Base-by-base conservation (phyloP, 495 filamentous ascomycete species). In the Xylaria castorea region DNA sequence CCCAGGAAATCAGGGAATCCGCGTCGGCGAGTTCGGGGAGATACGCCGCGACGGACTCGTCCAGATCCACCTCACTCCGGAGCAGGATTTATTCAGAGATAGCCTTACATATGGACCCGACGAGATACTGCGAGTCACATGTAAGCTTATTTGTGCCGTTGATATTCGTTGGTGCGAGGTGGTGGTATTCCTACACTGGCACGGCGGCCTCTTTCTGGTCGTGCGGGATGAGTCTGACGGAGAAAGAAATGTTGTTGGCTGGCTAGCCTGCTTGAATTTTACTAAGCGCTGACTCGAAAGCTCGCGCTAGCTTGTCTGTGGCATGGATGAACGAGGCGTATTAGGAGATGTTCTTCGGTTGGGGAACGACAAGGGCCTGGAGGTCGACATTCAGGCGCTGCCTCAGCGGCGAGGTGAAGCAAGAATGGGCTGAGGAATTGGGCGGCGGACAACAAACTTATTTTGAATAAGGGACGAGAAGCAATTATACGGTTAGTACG, bases 11-110 rank as follows among this genome's bases (percentile, higher is more conserved):
- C 36, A 68, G 53, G 11, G 75, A 79, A 16, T 77, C 73, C 22
- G 63, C 32, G 40, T 75, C 36, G 1, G 61, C 63, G 8, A 88
- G 73, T 57, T 87, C 82, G 0, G 87, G 87, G 4, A 89, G 63
- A 63, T 84, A 87, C 40, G 85, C 81, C 46, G 75, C 85, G 40
- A 82, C 65, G 5, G 73, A 38, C 57, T 76, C 80, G 42, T 77
- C 85, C 76, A 78, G 18, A 8, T 71, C 46, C 27, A 80, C 7
- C 3, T 72, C 77, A 25, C 72, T 58, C 42, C 67, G 73, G 20
- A 82, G 38, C 34, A 80, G 22, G 44, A 78, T 67, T 7, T 81
- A 62, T 22, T 79, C 76, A 0, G 81, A 73, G 62, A 83, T 67
- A 0, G 72, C 78, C 50, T 81, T 82, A 1, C 71, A 75, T 32